Conservation (phyloP, 2,329 filamentous ascomycete genomes). For the Atkinsonella hypoxylon region DNA sequence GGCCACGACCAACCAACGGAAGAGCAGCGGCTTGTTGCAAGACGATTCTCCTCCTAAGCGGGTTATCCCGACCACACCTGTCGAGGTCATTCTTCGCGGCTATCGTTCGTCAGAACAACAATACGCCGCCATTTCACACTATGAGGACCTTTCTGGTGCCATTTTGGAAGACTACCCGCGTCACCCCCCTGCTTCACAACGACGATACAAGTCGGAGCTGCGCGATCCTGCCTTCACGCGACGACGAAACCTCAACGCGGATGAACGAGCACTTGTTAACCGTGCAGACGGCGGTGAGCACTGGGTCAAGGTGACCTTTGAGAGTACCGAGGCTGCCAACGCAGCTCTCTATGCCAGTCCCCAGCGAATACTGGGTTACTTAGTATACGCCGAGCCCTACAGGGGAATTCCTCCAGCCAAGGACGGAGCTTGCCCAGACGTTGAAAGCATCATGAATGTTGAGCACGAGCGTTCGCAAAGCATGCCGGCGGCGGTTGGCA, state of each 20-base stretch:
- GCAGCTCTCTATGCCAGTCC: slow-evolving; percentile 58
- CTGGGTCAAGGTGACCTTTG: slow-evolving; percentile 85
- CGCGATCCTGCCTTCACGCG: slow-evolving; percentile 60
- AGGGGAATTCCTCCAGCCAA: slow-evolving; percentile 49
- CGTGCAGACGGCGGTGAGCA: slow-evolving; percentile 72
- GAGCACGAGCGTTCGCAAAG: slow-evolving; percentile 23
- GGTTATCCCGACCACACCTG: slow-evolving; percentile 30
- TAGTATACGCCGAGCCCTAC: slow-evolving; percentile 62
- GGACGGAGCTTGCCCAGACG: slow-evolving; percentile 51
- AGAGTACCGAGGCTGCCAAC: slow-evolving; percentile 59
- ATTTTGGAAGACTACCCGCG: slow-evolving; percentile 92
- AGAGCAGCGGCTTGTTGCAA: slow-evolving; percentile 24
- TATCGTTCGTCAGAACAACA: slow-evolving; percentile 54
- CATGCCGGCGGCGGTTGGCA: slow-evolving; percentile 20
- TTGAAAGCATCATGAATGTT: slow-evolving; percentile 24
- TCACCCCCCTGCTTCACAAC: slow-evolving; percentile 59
- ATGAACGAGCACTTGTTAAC: slow-evolving; percentile 70
- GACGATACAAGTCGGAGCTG: slow-evolving; percentile 62
- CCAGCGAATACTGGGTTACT: slow-evolving; percentile 56
- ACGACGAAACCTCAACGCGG: slow-evolving; percentile 50
- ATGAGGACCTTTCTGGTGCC: slow-evolving; percentile 71
- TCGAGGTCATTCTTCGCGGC: slow-evolving; percentile 77
- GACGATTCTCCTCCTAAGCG: slow-evolving; percentile 27
- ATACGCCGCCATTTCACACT: slow-evolving; percentile 83
- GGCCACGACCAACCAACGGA: slow-evolving; percentile 19